Base-by-base conservation (phyloP, 2,329 filamentous ascomycete genomes). In the Apiospora saccharicola region DNA sequence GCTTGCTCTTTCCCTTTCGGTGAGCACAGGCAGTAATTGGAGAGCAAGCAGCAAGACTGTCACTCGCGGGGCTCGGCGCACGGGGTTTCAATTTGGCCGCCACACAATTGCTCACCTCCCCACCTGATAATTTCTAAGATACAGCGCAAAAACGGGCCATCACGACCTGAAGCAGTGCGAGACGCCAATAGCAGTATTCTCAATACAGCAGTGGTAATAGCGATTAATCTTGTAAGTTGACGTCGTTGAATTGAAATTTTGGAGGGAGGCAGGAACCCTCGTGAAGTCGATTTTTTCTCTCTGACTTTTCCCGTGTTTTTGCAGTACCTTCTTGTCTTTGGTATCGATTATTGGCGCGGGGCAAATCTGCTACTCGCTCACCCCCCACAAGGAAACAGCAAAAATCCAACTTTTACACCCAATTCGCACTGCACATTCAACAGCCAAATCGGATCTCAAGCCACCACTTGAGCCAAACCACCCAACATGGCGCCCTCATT, bases 401-500 rank as follows among this genome's bases (percentile, higher is more conserved):
- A 64, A 64, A 64, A 41, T 64, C 57, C 57, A 41, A 64, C 57
- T 64, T 64, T 64, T 64, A 64, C 57, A n/a, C 57, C 57, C 57
- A 37, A 64, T 41, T 41, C 57, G 57, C 57, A 37, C 57, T 37
- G 57, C 57, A 64, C 57, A 34, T 64, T 12, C 34, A 41, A 64
- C 34, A 19, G 57, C 34, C 57, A 64, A 41, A 7, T 41, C 57
- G 57, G 34, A 64, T 5, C 34, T 64, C 57, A 64, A 64, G 57
- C 57, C 57, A 37, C 34, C 8, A 64, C 57, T 64, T 64, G 57
- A 64, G 41, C 30, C 67, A 68, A 30, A 70, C 51, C 72, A 73
- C 74, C 85, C 87, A 95, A 84, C 86, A 98, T 98, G 95, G 94
- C 96, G 85, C 93, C 93, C 78, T 95, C 94, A 82, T 98, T 97